phyloP scores from a whole-genome alignment of 2,329 filamentous ascomycete species.

The Plenodomus lindquistii region DNA sequence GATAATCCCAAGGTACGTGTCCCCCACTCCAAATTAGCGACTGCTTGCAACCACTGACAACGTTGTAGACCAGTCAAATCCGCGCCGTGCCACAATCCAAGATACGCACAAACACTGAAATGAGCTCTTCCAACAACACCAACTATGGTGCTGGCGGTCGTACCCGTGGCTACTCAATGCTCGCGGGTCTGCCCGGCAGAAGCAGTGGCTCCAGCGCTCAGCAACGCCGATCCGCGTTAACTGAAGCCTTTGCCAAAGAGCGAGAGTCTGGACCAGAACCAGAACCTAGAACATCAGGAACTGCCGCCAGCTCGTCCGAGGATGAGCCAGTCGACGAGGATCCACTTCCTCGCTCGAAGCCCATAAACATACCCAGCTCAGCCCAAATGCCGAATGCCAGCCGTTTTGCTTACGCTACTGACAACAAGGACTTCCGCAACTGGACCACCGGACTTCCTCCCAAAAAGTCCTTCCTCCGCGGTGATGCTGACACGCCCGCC shows the following conservation, averaged over 20 bases:
- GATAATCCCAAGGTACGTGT: too few relatives aligned
- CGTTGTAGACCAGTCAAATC: too few relatives aligned
- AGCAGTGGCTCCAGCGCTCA: background rate
- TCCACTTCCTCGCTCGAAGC: background rate
- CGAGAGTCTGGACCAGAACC: background rate
- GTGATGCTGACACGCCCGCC: background rate
- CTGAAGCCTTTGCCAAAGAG: background rate
- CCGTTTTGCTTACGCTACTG: background rate
- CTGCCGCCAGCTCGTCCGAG: background rate
- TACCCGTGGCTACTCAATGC: background rate
- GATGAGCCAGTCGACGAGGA: background rate
- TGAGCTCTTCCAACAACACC: too few relatives aligned
- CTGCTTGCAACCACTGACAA: too few relatives aligned
- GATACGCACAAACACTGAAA: too few relatives aligned
- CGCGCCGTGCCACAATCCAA: too few relatives aligned
- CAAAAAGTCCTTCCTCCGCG: constrained; percentile 3
- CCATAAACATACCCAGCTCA: background rate
- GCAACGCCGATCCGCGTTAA: background rate
- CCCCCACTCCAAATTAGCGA: too few relatives aligned
- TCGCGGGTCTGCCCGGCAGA: background rate
- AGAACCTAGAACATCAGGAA: background rate
- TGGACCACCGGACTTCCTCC: constrained; percentile 11
- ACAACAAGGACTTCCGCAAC: constrained; percentile 1
- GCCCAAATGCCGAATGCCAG: background rate
- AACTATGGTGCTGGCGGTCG: background rate